Base-by-base conservation (phyloP, 768 basidiomycete genomes). In the Exidia glandulosa region DNA sequence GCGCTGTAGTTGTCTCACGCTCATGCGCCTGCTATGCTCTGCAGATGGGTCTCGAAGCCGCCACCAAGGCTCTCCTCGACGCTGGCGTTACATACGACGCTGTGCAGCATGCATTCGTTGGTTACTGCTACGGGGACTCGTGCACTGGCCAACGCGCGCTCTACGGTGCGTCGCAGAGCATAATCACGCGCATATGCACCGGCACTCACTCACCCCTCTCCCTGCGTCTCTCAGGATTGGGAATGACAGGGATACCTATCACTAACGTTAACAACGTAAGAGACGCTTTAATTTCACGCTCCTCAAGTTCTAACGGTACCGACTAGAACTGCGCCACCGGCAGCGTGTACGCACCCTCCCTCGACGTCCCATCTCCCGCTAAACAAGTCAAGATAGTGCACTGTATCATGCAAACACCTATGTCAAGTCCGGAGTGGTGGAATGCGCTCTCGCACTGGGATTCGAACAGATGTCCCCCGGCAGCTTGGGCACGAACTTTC, bases 381-480 rank as follows among this genome's bases (percentile, higher is more conserved):
- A 6, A 54, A 14, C 10, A 14, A 10, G 27, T n/a, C 27, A 13
- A 29, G 4, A 31, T 56, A 79, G 87, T 0, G 89, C 91, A 4
- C 76, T 93, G 25, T 88, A 80, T 69, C 80, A 87, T 52, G 88
- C 86, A 6, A 86, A 86, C 63, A 83, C 79, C 27, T 77, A 81
- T 9, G 82, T 93, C 50, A 88, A 85, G 68, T 79, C 79, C 41
- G 86, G 86, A 14, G 77, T 84, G 59, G 81, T 75, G 2, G 85
- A 88, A 59, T 91, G 90, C 67, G 81, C 85, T 1, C 74, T 94
- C 25, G 90, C 91, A 0, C 81, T 93, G 1, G 90, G 91, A 12
- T 93, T 93, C 64, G 91, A 93, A 70, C 85, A 87, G 34, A 91
- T 91, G 87, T 76, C 79, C 23, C 84, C 84, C 3, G 88, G 88